These are phyloP conservation scores for Suillus luteus DNA, from an alignment of 768 basidiomycete species.

Conservation along the genomic window DNA sequence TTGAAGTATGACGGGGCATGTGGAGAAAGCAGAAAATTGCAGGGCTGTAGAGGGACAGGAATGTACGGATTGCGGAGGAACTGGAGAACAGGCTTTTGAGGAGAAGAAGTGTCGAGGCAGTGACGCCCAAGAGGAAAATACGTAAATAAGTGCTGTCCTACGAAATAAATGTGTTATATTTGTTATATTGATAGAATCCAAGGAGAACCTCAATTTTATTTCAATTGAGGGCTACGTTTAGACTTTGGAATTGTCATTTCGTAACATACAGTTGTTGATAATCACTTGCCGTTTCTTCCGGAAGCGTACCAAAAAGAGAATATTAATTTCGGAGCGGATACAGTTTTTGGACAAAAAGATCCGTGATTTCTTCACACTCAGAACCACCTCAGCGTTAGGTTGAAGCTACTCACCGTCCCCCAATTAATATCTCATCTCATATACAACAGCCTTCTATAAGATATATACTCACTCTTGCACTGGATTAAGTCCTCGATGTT, in stretches of 20 bases:
- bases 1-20: conserved; percentile 33
- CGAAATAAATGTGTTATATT: conserved; percentile 24
- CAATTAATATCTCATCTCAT: neutral
- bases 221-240: conserved; percentile 34
- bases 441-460: neutral
- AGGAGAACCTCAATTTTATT: conserved; percentile 35
- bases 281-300: conserved; percentile 8
- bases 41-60: conserved; percentile 32
- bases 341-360: neutral
- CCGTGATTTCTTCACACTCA: conserved; percentile 5
- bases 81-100: conserved; percentile 35
- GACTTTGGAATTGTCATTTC: conserved; percentile 26
- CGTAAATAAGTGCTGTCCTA: conserved; percentile 27
- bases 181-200: conserved; percentile 31
- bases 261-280: conserved; percentile 8
- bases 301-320: conserved; percentile 4
- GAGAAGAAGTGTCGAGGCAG: conserved; percentile 37
- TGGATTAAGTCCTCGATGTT: conserved; percentile 8
- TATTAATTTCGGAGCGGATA: conserved; percentile 9
- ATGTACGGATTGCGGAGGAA: conserved; percentile 28
- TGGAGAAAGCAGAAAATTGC: conserved; percentile 17
- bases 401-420: neutral
- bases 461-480: conserved; percentile 1
- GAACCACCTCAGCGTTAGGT: neutral
- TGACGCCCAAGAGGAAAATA: conserved; percentile 34